Base-by-base conservation (phyloP, 2,329 filamentous ascomycete species). In the Beauveria scarabaeidicola region DNA sequence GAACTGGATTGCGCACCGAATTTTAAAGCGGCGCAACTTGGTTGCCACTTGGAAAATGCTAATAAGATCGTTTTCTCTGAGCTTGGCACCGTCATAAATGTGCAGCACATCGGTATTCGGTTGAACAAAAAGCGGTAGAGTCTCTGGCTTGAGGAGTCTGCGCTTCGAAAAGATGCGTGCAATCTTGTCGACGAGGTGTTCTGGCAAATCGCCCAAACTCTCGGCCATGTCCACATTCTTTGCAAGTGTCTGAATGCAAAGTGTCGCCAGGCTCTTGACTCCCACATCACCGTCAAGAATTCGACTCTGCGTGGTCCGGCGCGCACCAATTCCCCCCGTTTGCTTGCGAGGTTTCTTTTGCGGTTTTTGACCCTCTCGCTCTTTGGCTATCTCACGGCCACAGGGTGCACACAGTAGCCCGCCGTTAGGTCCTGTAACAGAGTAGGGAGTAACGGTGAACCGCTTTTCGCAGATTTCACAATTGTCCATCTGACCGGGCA, bases 361-460 rank as follows among this genome's bases (percentile, higher is more conserved):
- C 1, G 67, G 67, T 10, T 69, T 68, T 1, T 67, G 59, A n/a
- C 69, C 68, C 32, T 78, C 75, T 21, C 78, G 75, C 62, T 88
- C 87, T 60, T 89, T 87, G 44, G 82, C 82, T 54, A 89, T 73
- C 63, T 90, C 83, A 67, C 88, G 91, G 23, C 90, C 88, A 68
- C 93, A 97, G 23, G 89, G 85, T 3, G 81, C 80, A 69, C 93
- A 97, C 1, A 97, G 78, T n/a, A 97, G 77, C 17, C 91, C 91
- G 4, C 92, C 92, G n/a, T 88, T 80, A 0, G 90, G 88, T 0
- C 89, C 91, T 29, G 86, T 82, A 64, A 91, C 88, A 63, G 88
- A 91, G 74, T 97, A 97, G 0, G 90, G 82, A 0, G 93, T 97
- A 48, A 97, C 92, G 0, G 91, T 96, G 69, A 97, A 97, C 41